Evolutionary conservation across 225 moss, liverwort and hornwort species (phyloP).

Genomic region (Sphagnum tenellum): DNA sequence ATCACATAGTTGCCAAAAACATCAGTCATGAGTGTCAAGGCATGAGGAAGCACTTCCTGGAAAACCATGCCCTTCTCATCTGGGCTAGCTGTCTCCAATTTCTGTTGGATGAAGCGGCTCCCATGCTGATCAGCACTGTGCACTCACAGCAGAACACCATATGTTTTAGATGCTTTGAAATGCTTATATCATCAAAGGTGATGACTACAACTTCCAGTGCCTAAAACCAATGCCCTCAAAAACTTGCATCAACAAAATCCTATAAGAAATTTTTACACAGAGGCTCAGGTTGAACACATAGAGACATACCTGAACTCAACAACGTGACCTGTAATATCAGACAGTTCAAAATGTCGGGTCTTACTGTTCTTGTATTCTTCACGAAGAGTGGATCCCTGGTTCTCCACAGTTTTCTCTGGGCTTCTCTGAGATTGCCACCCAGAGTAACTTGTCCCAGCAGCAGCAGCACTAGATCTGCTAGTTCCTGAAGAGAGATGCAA

Average conservation of each 20-base stretch:
- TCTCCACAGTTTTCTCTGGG: constrained; percentile 66
- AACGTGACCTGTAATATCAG: constrained; percentile 84
- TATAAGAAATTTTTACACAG: too few relatives aligned
- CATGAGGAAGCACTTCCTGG: constrained; percentile 88
- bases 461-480: constrained; percentile 47
- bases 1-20: constrained; percentile 98
- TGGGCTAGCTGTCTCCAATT: constrained; percentile 72
- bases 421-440: constrained; percentile 80
- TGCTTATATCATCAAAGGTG: too few relatives aligned
- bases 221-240: too few relatives aligned
- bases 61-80: constrained; percentile 99
- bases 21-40: constrained; percentile 89
- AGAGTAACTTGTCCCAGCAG: constrained; percentile 31
- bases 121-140: constrained; percentile 99
- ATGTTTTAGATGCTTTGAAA: too few relatives aligned
- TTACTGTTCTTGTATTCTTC: constrained; percentile 98
- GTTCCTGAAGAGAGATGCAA: constrained; percentile 59
- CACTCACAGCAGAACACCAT: too few relatives aligned
- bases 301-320: constrained; percentile 80
- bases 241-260: too few relatives aligned
- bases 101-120: constrained; percentile 95
- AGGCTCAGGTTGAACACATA: background rate
- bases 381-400: constrained; percentile 59
- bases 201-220: too few relatives aligned
- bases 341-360: constrained; percentile 85